These are phyloP conservation scores for Phaffia australis DNA, from an alignment of 768 basidiomycete genomes.

Conservation along the genomic window DNA sequence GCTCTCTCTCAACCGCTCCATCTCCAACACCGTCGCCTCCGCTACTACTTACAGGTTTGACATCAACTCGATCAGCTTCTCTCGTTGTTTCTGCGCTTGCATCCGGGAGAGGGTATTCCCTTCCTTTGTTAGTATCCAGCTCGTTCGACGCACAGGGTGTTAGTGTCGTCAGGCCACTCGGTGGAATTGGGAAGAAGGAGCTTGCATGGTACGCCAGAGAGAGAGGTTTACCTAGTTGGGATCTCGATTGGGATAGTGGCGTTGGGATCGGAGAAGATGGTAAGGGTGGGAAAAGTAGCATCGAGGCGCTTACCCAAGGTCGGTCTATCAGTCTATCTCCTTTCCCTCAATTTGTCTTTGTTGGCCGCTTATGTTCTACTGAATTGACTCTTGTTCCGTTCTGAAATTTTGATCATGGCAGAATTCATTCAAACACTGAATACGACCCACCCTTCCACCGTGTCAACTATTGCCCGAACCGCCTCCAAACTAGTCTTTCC, in stretches of 20 bases:
- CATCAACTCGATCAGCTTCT: conserved; percentile 15
- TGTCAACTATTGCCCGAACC: conserved; percentile 24
- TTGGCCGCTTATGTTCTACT: too few species aligned
- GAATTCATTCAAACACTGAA: conserved; percentile 26
- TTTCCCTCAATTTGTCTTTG: not conserved
- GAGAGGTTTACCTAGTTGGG: not conserved
- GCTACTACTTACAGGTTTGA: conserved; percentile 14
- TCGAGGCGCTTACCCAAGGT: conserved; percentile 10
- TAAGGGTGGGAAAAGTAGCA: not conserved
- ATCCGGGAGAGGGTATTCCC: conserved; percentile 17
- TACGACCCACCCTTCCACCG: conserved; percentile 23
- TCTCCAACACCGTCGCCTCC: not conserved
- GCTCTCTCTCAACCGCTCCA: conserved; percentile 6
- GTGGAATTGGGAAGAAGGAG: conserved; percentile 20
- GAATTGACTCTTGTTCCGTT: too few species aligned
- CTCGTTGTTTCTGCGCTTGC: conserved; percentile 19
- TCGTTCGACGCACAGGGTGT: conserved; percentile 13
- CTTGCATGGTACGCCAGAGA: conserved; percentile 18
- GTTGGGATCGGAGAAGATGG: not conserved
- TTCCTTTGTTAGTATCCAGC: conserved; percentile 18
- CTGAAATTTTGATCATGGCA: not conserved
- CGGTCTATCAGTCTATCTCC: not conserved
- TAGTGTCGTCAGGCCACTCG: conserved; percentile 11
- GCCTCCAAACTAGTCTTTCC: conserved; percentile 23
- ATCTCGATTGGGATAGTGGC: not conserved